A percentile compares a stretch with the other conserved stretches of the same genome.
Conservation (phyloP, 805 yeast genomes). For the Yarrowia deformans region DNA sequence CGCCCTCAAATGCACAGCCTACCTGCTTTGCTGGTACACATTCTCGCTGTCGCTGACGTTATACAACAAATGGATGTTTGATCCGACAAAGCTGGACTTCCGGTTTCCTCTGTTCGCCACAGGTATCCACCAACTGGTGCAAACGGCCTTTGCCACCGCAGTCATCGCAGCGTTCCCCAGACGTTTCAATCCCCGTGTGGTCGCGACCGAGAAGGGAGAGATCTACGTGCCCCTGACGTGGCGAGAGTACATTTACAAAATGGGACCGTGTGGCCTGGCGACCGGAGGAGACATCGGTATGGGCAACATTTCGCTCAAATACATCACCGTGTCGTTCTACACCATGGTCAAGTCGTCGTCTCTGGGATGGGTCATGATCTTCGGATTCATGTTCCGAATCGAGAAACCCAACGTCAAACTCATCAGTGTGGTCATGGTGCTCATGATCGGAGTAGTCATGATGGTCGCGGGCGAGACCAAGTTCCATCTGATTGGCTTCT, state of each 20-base stretch:
- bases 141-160: slow-evolving; percentile 59
- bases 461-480: slow-evolving; percentile 68
- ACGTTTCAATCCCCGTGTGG: slow-evolving; percentile 26
- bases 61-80: slow-evolving; percentile 98
- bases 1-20: slow-evolving; percentile 10
- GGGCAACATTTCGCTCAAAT: slow-evolving; percentile 82
- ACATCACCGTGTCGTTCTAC: slow-evolving; percentile 81
- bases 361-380: slow-evolving; percentile 84
- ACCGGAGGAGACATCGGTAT: slow-evolving; percentile 94
- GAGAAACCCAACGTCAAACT: slow-evolving; percentile 77
- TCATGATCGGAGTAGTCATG: slow-evolving; percentile 84
- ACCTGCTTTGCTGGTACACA: slow-evolving; percentile 49
- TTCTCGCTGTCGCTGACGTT: slow-evolving; percentile 52
- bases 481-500: slow-evolving; percentile 63
- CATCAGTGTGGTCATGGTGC: slow-evolving; percentile 70
- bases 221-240: slow-evolving; percentile 43
- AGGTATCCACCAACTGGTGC: slow-evolving; percentile 78
- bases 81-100: slow-evolving; percentile 71
- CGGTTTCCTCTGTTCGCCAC: slow-evolving; percentile 87
- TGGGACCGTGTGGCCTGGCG: slow-evolving; percentile 85
- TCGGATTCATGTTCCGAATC: slow-evolving; percentile 81
- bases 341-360: slow-evolving; percentile 93
- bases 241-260: slow-evolving; percentile 55
- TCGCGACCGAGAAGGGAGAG: slow-evolving; percentile 25
- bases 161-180: slow-evolving; percentile 12